phyloP scores from a whole-genome alignment of 441 rosid genomes.

The Brassica balearica region DNA sequence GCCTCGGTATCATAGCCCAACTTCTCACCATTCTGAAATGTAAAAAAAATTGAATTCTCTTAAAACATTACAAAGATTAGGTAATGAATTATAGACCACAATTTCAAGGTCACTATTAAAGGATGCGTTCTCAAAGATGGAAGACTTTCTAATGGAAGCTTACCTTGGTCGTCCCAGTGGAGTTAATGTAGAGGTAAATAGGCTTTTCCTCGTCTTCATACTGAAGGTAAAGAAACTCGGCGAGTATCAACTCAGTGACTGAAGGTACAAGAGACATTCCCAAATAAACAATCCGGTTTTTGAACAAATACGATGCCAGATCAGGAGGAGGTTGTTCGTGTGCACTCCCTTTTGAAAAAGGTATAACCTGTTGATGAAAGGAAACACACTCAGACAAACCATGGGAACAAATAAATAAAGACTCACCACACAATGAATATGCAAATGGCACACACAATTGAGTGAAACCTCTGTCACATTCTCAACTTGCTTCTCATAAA shows the following conservation, averaged over 20 bases:
- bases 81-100: neutral
- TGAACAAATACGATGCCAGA: slow-evolving; percentile 83
- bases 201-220: slow-evolving; percentile 78
- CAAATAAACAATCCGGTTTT: slow-evolving; percentile 83
- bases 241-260: slow-evolving; percentile 78
- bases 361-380: slow-evolving; percentile 68
- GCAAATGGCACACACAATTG: neutral
- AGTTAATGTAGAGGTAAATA: slow-evolving; percentile 87
- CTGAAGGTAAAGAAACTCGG: slow-evolving; percentile 90
- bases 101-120: slow-evolving; percentile 22
- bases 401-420: slow-evolving; percentile 9
- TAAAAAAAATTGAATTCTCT: slow-evolving; percentile 9
- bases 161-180: slow-evolving; percentile 93
- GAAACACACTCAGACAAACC: slow-evolving; percentile 10
- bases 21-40: slow-evolving; percentile 56
- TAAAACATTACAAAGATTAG: slow-evolving; percentile 7
- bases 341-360: slow-evolving; percentile 73
- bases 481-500: slow-evolving; percentile 22
- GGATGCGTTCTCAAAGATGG: neutral
- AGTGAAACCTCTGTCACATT: slow-evolving; percentile 16
- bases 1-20: slow-evolving; percentile 92
- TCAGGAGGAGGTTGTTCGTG: slow-evolving; percentile 94
- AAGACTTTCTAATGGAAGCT: slow-evolving; percentile 10
- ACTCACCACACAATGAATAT: neutral
- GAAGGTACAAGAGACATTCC: slow-evolving; percentile 96